Conservation (phyloP, 2,329 filamentous ascomycete species). For the Knufia petricola region DNA sequence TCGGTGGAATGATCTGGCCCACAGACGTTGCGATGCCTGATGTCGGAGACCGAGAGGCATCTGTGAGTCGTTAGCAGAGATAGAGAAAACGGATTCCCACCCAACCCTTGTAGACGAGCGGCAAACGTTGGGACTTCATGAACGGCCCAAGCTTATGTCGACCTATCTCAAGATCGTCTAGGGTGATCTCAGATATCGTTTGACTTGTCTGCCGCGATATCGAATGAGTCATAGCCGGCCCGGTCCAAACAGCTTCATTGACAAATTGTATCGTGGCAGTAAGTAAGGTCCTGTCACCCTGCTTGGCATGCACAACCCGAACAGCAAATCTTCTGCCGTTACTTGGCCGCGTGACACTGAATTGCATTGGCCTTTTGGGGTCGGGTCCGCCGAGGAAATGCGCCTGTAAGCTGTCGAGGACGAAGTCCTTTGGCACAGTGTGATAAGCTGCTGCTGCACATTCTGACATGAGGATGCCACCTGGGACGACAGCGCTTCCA, state of each 20-base stretch:
- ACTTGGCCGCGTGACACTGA: conserved; percentile 17
- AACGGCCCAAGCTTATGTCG: conserved; percentile 15
- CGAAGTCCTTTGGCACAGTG: conserved; percentile 16
- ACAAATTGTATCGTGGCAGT: conserved; percentile 17
- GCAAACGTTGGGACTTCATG: conserved; percentile 22
- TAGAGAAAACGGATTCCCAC: too few species aligned
- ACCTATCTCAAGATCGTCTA: conserved; percentile 18
- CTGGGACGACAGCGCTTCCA: conserved; percentile 16
- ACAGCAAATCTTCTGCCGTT: conserved; percentile 19
- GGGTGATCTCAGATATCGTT: conserved; percentile 13
- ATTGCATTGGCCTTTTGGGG: conserved; percentile 11
- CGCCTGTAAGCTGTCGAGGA: conserved; percentile 19
- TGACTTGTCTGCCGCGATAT: conserved; percentile 10
- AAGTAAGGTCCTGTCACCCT: conserved; percentile 13
- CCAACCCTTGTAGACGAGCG: conserved; percentile 14
- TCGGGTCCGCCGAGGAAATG: conserved; percentile 19
- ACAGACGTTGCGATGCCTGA: conserved; percentile 16
- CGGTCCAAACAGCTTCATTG: conserved; percentile 15
- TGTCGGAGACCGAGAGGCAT: conserved; percentile 7
- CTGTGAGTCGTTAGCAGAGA: too few species aligned
- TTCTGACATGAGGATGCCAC: conserved; percentile 20
- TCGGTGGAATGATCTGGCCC: conserved; percentile 17
- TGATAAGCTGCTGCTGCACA: conserved; percentile 18
- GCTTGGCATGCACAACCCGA: conserved; percentile 15
- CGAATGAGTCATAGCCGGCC: conserved; percentile 17